Conservation (phyloP, 371 early-diverging fungal species). For the Gilbertella persicaria region DNA sequence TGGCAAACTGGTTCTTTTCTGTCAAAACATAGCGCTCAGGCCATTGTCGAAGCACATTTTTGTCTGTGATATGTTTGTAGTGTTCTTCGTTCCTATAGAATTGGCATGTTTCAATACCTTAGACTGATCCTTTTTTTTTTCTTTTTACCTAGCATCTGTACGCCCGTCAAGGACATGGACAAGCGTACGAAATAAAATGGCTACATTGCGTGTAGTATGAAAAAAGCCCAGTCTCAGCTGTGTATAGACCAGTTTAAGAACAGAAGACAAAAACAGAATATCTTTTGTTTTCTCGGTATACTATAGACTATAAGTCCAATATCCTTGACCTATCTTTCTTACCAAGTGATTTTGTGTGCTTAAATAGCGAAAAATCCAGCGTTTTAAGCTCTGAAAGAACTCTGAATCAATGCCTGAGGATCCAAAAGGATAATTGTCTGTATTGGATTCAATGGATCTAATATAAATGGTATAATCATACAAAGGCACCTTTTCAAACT, state of each 20-base stretch:
- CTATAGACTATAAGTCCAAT: conserved; percentile 4
- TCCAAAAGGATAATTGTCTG: conserved; percentile 28
- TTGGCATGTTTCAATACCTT: not conserved
- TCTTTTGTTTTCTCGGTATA: conserved; percentile 26
- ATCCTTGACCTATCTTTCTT: not conserved
- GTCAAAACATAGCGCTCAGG: conserved; percentile 42
- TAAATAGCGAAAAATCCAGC: conserved; percentile 32
- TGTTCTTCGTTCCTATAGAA: conserved; percentile 32
- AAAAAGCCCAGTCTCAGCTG: conserved; percentile 45
- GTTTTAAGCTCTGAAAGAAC: conserved; percentile 31
- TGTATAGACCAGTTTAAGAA: conserved; percentile 33
- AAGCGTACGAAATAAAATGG: conserved; percentile 34
- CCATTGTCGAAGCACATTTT: conserved; percentile 23
- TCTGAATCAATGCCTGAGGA: conserved; percentile 19
- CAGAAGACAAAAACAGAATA: conserved; percentile 33
- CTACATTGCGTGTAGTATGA: conserved; percentile 28
- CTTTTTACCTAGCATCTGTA: conserved; percentile 32
- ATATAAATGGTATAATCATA: conserved; percentile 36
- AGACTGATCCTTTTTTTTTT: not conserved
- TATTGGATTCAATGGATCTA: conserved; percentile 15
- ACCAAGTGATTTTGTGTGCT: conserved; percentile 28
- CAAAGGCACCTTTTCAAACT: conserved; percentile 28
- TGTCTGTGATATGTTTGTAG: conserved; percentile 18
- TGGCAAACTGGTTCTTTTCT: conserved; percentile 41
- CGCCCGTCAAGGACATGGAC: conserved; percentile 52